Conservation (phyloP, 208 protist species). For the Wallacemonas sp. region DNA sequence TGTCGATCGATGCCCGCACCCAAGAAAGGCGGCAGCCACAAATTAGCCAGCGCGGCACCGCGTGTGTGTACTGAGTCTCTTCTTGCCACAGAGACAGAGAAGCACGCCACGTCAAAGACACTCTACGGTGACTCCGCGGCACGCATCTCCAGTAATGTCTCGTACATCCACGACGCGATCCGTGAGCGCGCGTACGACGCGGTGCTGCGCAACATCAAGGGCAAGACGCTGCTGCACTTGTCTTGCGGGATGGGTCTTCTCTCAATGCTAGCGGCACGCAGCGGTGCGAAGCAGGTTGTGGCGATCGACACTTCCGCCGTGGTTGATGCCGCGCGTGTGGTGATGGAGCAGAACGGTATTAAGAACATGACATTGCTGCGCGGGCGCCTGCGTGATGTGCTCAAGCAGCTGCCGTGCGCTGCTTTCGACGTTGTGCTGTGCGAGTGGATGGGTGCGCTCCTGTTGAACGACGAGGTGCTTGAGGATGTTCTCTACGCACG, state of each 20-base stretch:
- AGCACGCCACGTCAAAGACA: slow-evolving; percentile 75
- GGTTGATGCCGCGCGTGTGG: slow-evolving; percentile 71
- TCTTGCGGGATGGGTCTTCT: slow-evolving; percentile 87
- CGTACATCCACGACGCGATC: slow-evolving; percentile 62
- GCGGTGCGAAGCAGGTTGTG: slow-evolving; percentile 70
- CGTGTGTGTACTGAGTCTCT: slow-evolving; percentile 67
- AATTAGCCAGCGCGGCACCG: neutral
- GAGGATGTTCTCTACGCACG: slow-evolving; percentile 77
- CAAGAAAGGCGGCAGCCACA: slow-evolving; percentile 14
- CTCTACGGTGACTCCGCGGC: slow-evolving; percentile 81
- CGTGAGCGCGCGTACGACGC: slow-evolving; percentile 80
- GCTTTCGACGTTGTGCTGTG: slow-evolving; percentile 89
- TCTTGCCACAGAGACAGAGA: slow-evolving; percentile 81
- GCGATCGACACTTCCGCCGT: slow-evolving; percentile 81
- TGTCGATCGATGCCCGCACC: neutral
- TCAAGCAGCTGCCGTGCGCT: slow-evolving; percentile 55
- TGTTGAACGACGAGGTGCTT: slow-evolving; percentile 80
- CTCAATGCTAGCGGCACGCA: slow-evolving; percentile 81
- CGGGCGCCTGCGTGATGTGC: slow-evolving; percentile 60
- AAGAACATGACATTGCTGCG: slow-evolving; percentile 80
- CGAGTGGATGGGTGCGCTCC: slow-evolving; percentile 88
- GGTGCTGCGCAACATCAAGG: slow-evolving; percentile 65
- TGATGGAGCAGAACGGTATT: slow-evolving; percentile 81
- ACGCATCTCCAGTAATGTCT: slow-evolving; percentile 81
- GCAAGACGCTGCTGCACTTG: slow-evolving; percentile 88